Evolutionary conservation across 2,329 filamentous ascomycete species (phyloP), one percentile per base, ranked within the genome.

Genomic region (Penicillium sp.): DNA sequence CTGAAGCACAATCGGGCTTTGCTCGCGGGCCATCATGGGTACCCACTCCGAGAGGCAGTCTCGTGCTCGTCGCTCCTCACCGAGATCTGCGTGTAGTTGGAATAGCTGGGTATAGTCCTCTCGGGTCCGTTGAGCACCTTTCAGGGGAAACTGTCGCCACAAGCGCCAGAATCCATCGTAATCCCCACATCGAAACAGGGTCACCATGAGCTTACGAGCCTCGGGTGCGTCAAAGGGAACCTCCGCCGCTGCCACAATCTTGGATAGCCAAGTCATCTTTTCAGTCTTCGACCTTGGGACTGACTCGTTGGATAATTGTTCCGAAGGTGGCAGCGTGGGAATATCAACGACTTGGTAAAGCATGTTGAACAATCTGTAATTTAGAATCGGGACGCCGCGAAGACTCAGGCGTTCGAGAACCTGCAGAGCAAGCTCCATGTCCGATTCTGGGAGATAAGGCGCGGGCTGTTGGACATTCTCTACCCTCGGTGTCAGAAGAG

Each of bases 91-190:
- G 43, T 82, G 71, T 23, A 70, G 60, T 11, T 63, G 54, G 59
- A 80, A 84, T 22, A 82, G 67, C 27, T 76, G 67, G 3, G 68
- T 63, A 59, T 87, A 87, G 52, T 84, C 70, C 13, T 62, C 60
- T n/a, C 69, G 58, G 0, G 77, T 75, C 16, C 83, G 77, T 1
- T 71, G 56, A 7, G 65, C 60, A 31, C 73, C 66, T 54, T 76
- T 74, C 32, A 76, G 71, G 11, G 81, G 67, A 3, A 79, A 74
- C 46, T 75, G 71, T 44, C 75, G 74, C 74, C 84, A 87, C 8
- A 74, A 60, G 16, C 79, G 72, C 81, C 80, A 85, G 57, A 86
- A 80, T 5, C 70, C 69, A 13, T 74, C 62, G 74, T 80, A 84
- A 53, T 81, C 68, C 14, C 62, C 58, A 48, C 72, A 71, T 16